Conservation (phyloP, 2,329 filamentous ascomycete species). For the Venturia pyrina region DNA sequence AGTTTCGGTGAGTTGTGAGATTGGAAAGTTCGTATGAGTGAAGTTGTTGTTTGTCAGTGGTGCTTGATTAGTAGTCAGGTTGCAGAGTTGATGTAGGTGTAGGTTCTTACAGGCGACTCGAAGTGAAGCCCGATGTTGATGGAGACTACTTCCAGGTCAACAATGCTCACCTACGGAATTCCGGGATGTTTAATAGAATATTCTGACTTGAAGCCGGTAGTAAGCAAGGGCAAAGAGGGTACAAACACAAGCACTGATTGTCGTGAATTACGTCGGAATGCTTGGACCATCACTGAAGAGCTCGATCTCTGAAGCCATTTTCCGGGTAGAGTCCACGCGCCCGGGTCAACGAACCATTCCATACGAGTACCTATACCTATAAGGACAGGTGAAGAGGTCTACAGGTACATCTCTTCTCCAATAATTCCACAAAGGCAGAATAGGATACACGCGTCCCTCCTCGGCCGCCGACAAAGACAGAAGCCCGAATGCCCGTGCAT, state of each 20-base stretch:
- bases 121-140: background rate
- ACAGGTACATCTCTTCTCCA: background rate
- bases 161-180: background rate
- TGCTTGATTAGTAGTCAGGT: too few species aligned
- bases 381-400: background rate
- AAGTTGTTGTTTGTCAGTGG: too few species aligned
- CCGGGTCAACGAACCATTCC: background rate
- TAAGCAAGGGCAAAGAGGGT: background rate
- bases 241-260: background rate
- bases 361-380: background rate
- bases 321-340: background rate
- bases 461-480: background rate
- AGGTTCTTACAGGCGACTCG: background rate
- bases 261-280: background rate
- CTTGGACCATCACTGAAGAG: background rate
- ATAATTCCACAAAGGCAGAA: background rate
- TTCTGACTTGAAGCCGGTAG: background rate
- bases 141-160: background rate
- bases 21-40: too few species aligned
- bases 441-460: background rate
- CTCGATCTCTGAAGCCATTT: background rate
- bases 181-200: background rate
- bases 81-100: background rate
- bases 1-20: background rate
- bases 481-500: background rate